These are phyloP conservation scores for Cytospora leucostoma DNA, from an alignment of 2,329 filamentous ascomycete species.

Conservation along the genomic window DNA sequence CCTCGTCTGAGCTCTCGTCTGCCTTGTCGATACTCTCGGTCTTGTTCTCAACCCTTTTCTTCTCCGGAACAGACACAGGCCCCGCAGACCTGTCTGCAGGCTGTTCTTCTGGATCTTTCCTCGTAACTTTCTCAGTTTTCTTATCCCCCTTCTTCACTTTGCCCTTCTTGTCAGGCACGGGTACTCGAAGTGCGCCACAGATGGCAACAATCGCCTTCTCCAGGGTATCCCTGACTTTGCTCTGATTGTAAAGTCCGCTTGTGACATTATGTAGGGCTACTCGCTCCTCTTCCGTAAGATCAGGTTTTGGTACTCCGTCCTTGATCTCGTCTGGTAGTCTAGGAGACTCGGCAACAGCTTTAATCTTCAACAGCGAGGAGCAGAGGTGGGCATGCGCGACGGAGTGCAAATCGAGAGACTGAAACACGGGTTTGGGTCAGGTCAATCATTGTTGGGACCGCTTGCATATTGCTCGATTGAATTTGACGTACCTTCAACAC, in stretches of 20 bases:
- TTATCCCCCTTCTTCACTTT: constrained; percentile 38
- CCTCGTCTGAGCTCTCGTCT: constrained; percentile 36
- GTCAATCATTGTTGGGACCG: not conserved
- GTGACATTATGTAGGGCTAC: constrained; percentile 60
- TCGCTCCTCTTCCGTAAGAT: constrained; percentile 54
- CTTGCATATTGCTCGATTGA: not conserved
- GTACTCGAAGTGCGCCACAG: constrained; percentile 51
- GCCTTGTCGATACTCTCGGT: constrained; percentile 29
- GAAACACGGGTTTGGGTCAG: not conserved
- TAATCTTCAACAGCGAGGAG: constrained; percentile 56
- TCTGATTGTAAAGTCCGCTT: constrained; percentile 56
- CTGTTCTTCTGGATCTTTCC: constrained; percentile 38
- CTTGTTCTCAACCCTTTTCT: constrained; percentile 32
- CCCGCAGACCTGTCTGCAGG: constrained; percentile 31
- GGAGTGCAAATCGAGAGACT: constrained; percentile 60
- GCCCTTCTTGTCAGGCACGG: constrained; percentile 47
- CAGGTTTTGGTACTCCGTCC: constrained; percentile 49
- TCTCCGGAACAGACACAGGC: constrained; percentile 16
- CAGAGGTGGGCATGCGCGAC: constrained; percentile 58
- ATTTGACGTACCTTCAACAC: constrained; percentile 53
- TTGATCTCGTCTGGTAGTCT: constrained; percentile 52
- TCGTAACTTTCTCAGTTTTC: constrained; percentile 30
- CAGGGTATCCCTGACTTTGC: constrained; percentile 51
- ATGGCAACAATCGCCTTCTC: constrained; percentile 51
- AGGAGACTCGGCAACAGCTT: constrained; percentile 52